These are phyloP conservation scores for Phialophora tarda DNA, from an alignment of 2,329 filamentous ascomycete genomes.

Conservation along the genomic window DNA sequence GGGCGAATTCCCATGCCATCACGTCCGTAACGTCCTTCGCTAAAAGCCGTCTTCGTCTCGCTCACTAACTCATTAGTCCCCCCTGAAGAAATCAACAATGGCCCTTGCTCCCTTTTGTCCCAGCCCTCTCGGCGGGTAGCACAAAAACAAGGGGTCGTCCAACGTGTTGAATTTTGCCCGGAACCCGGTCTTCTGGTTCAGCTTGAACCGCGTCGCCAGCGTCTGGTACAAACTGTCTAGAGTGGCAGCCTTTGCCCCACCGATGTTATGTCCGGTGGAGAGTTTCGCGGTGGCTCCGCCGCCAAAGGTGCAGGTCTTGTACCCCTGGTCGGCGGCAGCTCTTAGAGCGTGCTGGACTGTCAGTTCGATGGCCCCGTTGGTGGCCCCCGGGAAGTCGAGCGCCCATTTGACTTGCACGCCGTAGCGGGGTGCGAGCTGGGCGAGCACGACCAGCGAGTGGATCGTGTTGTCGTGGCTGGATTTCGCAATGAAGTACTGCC, in stretches of 20 bases:
- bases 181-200: slow-evolving; percentile 78
- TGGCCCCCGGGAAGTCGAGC: slow-evolving; percentile 77
- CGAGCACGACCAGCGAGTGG: slow-evolving; percentile 71
- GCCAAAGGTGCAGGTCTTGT: slow-evolving; percentile 73
- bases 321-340: slow-evolving; percentile 58
- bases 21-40: background rate
- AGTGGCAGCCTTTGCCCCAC: slow-evolving; percentile 61
- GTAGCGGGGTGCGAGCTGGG: slow-evolving; percentile 74
- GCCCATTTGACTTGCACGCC: slow-evolving; percentile 88
- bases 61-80: slow-evolving; percentile 41
- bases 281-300: slow-evolving; percentile 73
- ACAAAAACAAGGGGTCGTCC: slow-evolving; percentile 79
- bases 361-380: slow-evolving; percentile 77
- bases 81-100: slow-evolving; percentile 78
- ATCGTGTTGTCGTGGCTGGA: slow-evolving; percentile 69
- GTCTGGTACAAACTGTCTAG: slow-evolving; percentile 75
- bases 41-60: background rate
- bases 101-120: slow-evolving; percentile 74
- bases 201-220: slow-evolving; percentile 71
- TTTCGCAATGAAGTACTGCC: slow-evolving; percentile 74
- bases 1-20: background rate
- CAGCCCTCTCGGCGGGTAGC: slow-evolving; percentile 77
- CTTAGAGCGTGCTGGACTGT: slow-evolving; percentile 70
- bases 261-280: slow-evolving; percentile 72
- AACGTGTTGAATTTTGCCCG: slow-evolving; percentile 78